These are phyloP conservation scores for Phoma herbarum DNA, from an alignment of 2,329 filamentous ascomycete genomes.

Conservation along the genomic window DNA sequence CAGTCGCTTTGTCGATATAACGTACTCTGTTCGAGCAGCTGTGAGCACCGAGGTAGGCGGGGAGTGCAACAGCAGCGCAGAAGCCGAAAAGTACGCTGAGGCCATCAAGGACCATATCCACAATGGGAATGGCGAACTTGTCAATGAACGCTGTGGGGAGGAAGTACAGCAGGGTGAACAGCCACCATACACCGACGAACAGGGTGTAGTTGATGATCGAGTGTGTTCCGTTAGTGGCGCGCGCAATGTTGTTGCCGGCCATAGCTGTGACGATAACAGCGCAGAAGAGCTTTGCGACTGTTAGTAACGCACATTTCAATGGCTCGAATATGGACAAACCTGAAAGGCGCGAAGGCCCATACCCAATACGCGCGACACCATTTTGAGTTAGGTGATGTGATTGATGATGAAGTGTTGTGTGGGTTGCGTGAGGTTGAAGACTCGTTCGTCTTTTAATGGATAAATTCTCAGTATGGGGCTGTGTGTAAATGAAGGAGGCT, in stretches of 20 bases:
- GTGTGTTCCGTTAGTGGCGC: slow-evolving; percentile 62
- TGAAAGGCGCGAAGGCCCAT: slow-evolving; percentile 54
- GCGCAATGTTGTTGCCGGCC: slow-evolving; percentile 69
- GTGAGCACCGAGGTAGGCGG: slow-evolving; percentile 72
- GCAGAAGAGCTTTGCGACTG: slow-evolving; percentile 62
- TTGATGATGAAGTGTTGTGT: slow-evolving; percentile 15
- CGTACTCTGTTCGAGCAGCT: slow-evolving; percentile 71
- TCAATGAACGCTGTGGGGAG: slow-evolving; percentile 65
- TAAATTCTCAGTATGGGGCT: slow-evolving; percentile 7
- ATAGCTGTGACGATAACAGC: slow-evolving; percentile 68
- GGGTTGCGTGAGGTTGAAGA: slow-evolving; percentile 12
- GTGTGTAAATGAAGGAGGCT: slow-evolving; percentile 13
- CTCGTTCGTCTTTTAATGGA: not conserved
- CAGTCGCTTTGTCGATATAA: slow-evolving; percentile 15
- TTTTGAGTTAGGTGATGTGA: slow-evolving; percentile 32
- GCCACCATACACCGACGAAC: slow-evolving; percentile 72
- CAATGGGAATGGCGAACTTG: slow-evolving; percentile 61
- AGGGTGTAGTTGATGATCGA: slow-evolving; percentile 69
- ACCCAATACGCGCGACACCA: slow-evolving; percentile 54
- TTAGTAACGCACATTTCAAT: not conserved
- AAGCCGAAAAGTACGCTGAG: slow-evolving; percentile 73
- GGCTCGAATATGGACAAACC: slow-evolving; percentile 40
- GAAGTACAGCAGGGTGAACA: slow-evolving; percentile 72
- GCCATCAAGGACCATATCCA: slow-evolving; percentile 65
- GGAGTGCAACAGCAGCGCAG: slow-evolving; percentile 73